Evolutionary conservation across 495 filamentous ascomycete species (phyloP).

Genomic region (Penicillium coffeae): DNA sequence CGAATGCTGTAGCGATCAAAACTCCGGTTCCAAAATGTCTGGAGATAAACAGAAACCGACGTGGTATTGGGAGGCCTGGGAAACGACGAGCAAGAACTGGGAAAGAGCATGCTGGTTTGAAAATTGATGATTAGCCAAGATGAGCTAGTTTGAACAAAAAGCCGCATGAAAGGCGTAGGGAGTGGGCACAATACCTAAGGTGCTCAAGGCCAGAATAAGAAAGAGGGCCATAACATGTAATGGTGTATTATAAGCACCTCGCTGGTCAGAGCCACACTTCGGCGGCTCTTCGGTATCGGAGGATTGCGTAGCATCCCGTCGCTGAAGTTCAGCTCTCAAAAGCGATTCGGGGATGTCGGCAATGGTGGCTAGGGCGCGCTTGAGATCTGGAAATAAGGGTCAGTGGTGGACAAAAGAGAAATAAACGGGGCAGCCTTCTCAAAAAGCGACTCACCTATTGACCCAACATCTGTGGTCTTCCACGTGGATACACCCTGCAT

Average conservation of each 20-base stretch:
- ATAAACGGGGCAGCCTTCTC: not conserved
- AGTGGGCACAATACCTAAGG: constrained; percentile 58
- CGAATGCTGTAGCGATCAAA: constrained; percentile 84
- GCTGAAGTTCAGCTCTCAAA: constrained; percentile 30
- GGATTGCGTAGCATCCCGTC: constrained; percentile 22
- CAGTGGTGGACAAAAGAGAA: not conserved
- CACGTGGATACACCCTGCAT: constrained; percentile 23
- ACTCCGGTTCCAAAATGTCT: constrained; percentile 87
- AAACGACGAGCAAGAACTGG: constrained; percentile 52
- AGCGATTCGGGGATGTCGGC: constrained; percentile 28
- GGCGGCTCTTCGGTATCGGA: constrained; percentile 21
- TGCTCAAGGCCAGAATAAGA: constrained; percentile 68
- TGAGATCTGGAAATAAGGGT: constrained; percentile 15
- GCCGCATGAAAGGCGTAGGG: not conserved
- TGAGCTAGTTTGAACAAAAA: not conserved
- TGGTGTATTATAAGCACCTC: constrained; percentile 60
- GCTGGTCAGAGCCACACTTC: constrained; percentile 58
- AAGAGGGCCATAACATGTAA: constrained; percentile 75
- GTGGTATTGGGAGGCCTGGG: constrained; percentile 44
- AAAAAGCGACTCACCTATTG: constrained; percentile 12
- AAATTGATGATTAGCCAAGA: constrained; percentile 4
- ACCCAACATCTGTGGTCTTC: constrained; percentile 11
- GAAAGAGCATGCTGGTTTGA: constrained; percentile 47
- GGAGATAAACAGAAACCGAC: constrained; percentile 64
- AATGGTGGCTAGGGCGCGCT: constrained; percentile 17